These are phyloP conservation scores for Anthostomella pinea DNA, from an alignment of 2,329 filamentous ascomycete genomes.

Conservation along the genomic window DNA sequence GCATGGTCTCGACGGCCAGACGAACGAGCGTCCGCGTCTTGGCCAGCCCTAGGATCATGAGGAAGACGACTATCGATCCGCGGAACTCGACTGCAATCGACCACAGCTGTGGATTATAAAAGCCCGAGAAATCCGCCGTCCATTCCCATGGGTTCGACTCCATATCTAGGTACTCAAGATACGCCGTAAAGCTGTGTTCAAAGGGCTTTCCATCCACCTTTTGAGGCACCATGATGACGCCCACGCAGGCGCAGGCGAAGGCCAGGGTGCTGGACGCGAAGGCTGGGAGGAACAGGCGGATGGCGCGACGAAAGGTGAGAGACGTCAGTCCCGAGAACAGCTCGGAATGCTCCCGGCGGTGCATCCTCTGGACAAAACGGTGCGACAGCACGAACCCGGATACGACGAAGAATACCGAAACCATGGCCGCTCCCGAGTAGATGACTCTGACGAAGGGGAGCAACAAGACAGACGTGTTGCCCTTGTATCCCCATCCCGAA, in stretches of 20 bases:
- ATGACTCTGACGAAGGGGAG: constrained; percentile 38
- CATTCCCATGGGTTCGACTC: constrained; percentile 31
- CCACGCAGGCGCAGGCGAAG: constrained; percentile 29
- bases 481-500: constrained; percentile 34
- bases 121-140: constrained; percentile 26
- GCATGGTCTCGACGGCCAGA: constrained; percentile 21
- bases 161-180: constrained; percentile 28
- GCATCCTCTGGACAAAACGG: constrained; percentile 35
- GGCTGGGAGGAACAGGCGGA: constrained; percentile 40
- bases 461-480: constrained; percentile 30
- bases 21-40: constrained; percentile 25
- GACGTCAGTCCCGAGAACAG: constrained; percentile 32
- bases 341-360: constrained; percentile 28
- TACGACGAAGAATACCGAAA: constrained; percentile 42
- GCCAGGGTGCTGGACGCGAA: constrained; percentile 36
- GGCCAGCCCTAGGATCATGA: constrained; percentile 29
- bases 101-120: constrained; percentile 34
- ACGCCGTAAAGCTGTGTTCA: constrained; percentile 23
- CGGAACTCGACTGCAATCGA: constrained; percentile 35
- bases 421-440: constrained; percentile 38
- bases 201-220: constrained; percentile 26
- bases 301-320: constrained; percentile 40
- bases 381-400: constrained; percentile 40
- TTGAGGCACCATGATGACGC: constrained; percentile 22
- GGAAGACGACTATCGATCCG: constrained; percentile 33